Conservation (phyloP, 768 basidiomycete genomes). For the Pleurotus pulmonarius region DNA sequence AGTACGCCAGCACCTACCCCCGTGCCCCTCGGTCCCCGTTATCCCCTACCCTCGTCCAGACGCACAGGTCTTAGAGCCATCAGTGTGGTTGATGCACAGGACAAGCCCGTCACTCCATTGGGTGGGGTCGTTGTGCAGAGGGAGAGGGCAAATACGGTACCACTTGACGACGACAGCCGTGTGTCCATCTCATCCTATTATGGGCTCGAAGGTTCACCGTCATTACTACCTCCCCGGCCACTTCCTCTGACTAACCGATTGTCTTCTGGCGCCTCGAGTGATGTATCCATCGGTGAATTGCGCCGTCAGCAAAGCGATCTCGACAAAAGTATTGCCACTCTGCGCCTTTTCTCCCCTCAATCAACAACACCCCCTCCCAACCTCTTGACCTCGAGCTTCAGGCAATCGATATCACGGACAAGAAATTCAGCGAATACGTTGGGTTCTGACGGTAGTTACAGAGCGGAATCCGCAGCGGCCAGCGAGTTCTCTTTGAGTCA, state of each 20-base stretch:
- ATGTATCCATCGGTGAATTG: slow-evolving; percentile 45
- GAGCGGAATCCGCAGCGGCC: slow-evolving; percentile 28
- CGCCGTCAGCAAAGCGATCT: slow-evolving; percentile 61
- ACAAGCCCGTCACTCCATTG: too few relatives aligned
- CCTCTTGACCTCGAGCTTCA: too few relatives aligned
- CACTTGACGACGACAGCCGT: too few relatives aligned
- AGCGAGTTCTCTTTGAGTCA: slow-evolving; percentile 68
- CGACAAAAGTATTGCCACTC: slow-evolving; percentile 58
- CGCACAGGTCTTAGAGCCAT: neutral
- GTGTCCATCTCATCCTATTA: slow-evolving; percentile 26
- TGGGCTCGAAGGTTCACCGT: slow-evolving; percentile 7
- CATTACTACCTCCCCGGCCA: too few relatives aligned
- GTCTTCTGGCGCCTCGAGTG: slow-evolving; percentile 21
- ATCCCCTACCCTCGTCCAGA: neutral
- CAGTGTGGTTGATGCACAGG: too few relatives aligned
- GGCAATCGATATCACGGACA: slow-evolving; percentile 5
- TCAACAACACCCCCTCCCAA: neutral
- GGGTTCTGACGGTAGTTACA: slow-evolving; percentile 15
- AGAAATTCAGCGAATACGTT: slow-evolving; percentile 15
- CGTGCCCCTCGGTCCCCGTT: neutral
- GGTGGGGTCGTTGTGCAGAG: too few relatives aligned
- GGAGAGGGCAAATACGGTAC: too few relatives aligned
- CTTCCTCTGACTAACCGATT: slow-evolving; percentile 8
- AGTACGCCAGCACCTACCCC: slow-evolving; percentile 4
- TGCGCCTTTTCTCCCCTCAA: slow-evolving; percentile 40